Base-by-base conservation (phyloP, 1,139 yeast species). In the Pichia sp. region DNA sequence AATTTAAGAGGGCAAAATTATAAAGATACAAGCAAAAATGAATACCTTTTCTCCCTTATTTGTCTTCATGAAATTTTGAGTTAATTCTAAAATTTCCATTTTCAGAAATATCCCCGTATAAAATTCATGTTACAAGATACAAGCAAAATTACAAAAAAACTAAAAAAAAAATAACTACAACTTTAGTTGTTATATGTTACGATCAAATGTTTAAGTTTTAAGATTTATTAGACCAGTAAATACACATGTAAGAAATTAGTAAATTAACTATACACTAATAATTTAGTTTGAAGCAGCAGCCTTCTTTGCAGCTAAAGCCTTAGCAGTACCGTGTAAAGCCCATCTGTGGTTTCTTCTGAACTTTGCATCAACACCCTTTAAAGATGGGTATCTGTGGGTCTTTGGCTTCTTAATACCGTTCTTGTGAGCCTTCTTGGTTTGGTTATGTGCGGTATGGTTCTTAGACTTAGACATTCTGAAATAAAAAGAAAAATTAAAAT, bases 401-500 rank as follows among this genome's bases (percentile, higher is more conserved):
- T 78, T 85, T 67, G 97, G 96, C 90, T 90, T 92, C 87, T 90
- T 92, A 80, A 92, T 92, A 78, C 98, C 98, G 87, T 92, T 92
- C 74, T 82, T 90, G 96, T 92, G 98, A 69, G 97, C 97, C 95
- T 92, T 92, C 73, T 76, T 85, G 89, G 86, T 87, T 76, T 92
- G 97, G 95, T 92, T 92, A 80, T 92, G 98, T 78, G 90, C 90
- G 78, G 98, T 92, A 75, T 92, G 98, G 80, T 92, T 92, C 96
- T 92, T 92, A 64, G 97, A 89, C 80, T 90, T 90, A 75, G 97
- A 71, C 97, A 90, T 89, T 70, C 64, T 56, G 37, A 43, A 28
- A 23, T 9, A 44, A 37, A 16, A 25, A 23, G 34, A n/a, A 11
- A 7, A 7, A 9, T 16, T 2, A 4, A 16, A 24, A 20, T 16